A percentile compares a stretch with the other conserved stretches of the same genome.
Conservation (phyloP, 2,329 filamentous ascomycete species). For the Aspergillus sp. region DNA sequence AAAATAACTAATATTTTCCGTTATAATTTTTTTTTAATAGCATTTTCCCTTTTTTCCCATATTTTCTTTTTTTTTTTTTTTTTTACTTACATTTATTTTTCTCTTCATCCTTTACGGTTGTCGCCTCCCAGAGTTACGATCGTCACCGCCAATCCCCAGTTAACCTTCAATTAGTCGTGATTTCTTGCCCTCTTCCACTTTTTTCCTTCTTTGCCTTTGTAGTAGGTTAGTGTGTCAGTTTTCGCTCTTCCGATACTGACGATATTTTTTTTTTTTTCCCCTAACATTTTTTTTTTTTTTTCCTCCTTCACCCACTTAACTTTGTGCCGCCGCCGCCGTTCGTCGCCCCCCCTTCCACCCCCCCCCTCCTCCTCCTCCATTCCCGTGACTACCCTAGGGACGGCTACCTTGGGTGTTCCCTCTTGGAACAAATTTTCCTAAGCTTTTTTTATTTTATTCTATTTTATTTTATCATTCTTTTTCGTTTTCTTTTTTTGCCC, state of each 20-base stretch:
- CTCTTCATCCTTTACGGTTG: slow-evolving; percentile 11
- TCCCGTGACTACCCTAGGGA: slow-evolving; percentile 23
- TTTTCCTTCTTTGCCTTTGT: slow-evolving; percentile 10
- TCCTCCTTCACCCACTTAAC: slow-evolving; percentile 18
- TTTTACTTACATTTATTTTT: slow-evolving; percentile 9
- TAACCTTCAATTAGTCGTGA: slow-evolving; percentile 19
- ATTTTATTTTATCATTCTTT: slow-evolving; percentile 23
- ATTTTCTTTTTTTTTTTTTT: background rate
- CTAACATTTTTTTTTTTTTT: slow-evolving; percentile 13
- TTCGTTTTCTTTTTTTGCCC: slow-evolving; percentile 16
- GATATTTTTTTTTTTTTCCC: slow-evolving; percentile 6
- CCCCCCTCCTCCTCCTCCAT: slow-evolving; percentile 22
- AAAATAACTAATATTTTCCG: slow-evolving; percentile 12
- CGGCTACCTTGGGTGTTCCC: slow-evolving; percentile 23
- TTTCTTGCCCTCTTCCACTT: slow-evolving; percentile 18
- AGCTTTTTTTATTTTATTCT: slow-evolving; percentile 16
- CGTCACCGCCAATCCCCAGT: slow-evolving; percentile 25
- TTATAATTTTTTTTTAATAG: background rate
- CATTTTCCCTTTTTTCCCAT: slow-evolving; percentile 5
- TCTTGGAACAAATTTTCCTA: slow-evolving; percentile 15
- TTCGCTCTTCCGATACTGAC: slow-evolving; percentile 16
- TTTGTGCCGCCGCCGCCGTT: slow-evolving; percentile 24
- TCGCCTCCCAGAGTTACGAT: slow-evolving; percentile 29
- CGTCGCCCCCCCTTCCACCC: slow-evolving; percentile 19
- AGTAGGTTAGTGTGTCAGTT: slow-evolving; percentile 8